Conservation (phyloP, 345 rosid species). For the Noccaea bulbosa region DNA sequence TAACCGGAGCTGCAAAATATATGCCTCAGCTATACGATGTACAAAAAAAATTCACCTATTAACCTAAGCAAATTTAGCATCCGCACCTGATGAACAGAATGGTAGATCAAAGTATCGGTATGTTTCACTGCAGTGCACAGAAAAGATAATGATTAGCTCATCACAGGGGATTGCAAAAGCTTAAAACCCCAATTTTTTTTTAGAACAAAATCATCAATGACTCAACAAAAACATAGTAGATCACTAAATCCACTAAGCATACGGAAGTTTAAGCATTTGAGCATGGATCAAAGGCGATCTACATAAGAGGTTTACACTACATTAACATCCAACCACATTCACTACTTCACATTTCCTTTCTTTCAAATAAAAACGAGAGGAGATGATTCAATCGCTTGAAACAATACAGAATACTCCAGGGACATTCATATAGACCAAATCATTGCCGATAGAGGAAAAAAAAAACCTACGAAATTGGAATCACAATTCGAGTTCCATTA, state of each 20-base stretch:
- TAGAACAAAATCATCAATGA: too few species aligned
- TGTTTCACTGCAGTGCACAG: slow-evolving; percentile 49
- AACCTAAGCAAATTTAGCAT: slow-evolving; percentile 4
- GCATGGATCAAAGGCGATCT: slow-evolving; percentile 1
- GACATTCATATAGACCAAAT: slow-evolving; percentile 1
- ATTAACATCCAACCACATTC: neutral
- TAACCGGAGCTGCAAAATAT: slow-evolving; percentile 43
- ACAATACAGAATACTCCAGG: neutral
- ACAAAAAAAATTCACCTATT: neutral
- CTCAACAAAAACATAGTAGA: too few species aligned
- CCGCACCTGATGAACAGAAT: slow-evolving; percentile 62
- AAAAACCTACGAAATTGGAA: neutral
- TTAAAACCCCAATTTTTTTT: neutral
- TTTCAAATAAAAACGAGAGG: neutral
- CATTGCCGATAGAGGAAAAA: neutral
- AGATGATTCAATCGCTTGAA: neutral
- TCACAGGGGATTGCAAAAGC: neutral
- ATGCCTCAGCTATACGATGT: neutral
- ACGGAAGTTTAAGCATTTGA: neutral
- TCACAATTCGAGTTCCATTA: neutral
- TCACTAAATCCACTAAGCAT: neutral
- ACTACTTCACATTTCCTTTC: neutral
- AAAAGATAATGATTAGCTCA: neutral
- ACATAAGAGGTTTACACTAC: neutral
- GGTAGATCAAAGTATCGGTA: slow-evolving; percentile 59